Percentiles rank a stretch among this genome's conserved stretches.
phyloP scores from a whole-genome alignment of 2,329 filamentous ascomycete species.

The Ophiostoma angusticollis region DNA sequence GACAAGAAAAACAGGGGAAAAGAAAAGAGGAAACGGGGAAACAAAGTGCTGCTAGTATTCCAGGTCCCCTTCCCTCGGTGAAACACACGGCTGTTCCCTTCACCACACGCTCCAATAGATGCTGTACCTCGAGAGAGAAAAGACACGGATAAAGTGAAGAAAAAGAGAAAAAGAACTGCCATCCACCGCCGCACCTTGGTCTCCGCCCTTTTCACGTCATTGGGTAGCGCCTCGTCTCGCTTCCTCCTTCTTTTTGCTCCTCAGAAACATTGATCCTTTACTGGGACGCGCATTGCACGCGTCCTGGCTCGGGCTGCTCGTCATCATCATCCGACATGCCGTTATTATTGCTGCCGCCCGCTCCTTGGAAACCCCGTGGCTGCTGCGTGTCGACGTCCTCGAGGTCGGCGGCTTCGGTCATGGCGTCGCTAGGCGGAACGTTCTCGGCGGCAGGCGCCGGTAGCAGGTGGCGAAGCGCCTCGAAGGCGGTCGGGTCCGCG shows the following conservation, averaged over 20 bases:
- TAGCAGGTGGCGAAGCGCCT: constrained; percentile 72
- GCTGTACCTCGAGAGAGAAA: too few species aligned
- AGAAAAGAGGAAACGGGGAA: neutral
- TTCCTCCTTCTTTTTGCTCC: neutral
- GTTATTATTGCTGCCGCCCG: constrained; percentile 33
- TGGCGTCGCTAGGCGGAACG: constrained; percentile 65
- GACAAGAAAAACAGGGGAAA: neutral
- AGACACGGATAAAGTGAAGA: neutral
- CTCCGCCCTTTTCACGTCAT: too few species aligned
- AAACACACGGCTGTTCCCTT: neutral
- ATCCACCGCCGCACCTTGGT: neutral
- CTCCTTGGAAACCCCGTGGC: constrained; percentile 53
- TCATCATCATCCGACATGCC: constrained; percentile 66
- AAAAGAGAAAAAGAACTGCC: constrained; percentile 4
- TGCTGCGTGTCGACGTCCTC: constrained; percentile 61
- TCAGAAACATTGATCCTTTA: constrained; percentile 29
- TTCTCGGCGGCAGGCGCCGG: constrained; percentile 53
- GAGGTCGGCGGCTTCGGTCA: constrained; percentile 80
- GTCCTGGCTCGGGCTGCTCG: constrained; percentile 61
- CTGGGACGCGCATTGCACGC: constrained; percentile 79
- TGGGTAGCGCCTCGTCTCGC: too few species aligned
- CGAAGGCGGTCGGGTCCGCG: constrained; percentile 54
- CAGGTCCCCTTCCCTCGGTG: too few species aligned
- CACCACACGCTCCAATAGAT: too few species aligned
- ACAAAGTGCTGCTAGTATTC: neutral